Percentiles rank a stretch among this genome's conserved stretches.
Conservation (phyloP, 495 filamentous ascomycete genomes). For the Xylaria castorea region DNA sequence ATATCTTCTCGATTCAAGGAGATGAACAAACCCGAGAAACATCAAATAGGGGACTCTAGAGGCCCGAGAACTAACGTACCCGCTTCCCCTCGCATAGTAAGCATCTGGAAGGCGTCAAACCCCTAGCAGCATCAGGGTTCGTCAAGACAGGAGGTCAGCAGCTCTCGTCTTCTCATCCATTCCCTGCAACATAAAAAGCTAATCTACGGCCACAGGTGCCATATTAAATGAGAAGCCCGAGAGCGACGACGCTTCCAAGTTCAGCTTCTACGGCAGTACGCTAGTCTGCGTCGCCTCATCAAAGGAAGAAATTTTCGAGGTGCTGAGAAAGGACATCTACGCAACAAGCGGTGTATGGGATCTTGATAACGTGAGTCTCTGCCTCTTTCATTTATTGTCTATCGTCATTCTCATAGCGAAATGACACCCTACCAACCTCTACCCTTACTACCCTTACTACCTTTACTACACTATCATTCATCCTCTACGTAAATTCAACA, state of each 20-base stretch:
- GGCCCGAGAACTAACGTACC: constrained; percentile 8
- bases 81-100: constrained; percentile 44
- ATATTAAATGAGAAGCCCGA: constrained; percentile 71
- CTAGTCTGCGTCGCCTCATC: constrained; percentile 67
- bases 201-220: constrained; percentile 59
- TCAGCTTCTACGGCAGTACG: constrained; percentile 73
- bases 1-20: background rate
- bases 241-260: constrained; percentile 61
- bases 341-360: constrained; percentile 79
- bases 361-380: constrained; percentile 67
- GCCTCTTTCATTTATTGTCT: constrained; percentile 3
- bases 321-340: constrained; percentile 77
- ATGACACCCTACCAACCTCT: background rate
- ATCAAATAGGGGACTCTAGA: background rate
- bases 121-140: constrained; percentile 52
- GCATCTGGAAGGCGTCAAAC: constrained; percentile 62
- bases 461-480: background rate
- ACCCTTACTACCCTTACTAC: background rate
- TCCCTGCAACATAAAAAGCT: background rate
- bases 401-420: background rate
- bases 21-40: background rate
- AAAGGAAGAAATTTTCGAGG: constrained; percentile 71
- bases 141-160: constrained; percentile 64
- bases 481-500: background rate
- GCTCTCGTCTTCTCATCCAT: background rate